phyloP scores from a whole-genome alignment of 2,329 filamentous ascomycete species.

The Corynespora cassiicola region DNA sequence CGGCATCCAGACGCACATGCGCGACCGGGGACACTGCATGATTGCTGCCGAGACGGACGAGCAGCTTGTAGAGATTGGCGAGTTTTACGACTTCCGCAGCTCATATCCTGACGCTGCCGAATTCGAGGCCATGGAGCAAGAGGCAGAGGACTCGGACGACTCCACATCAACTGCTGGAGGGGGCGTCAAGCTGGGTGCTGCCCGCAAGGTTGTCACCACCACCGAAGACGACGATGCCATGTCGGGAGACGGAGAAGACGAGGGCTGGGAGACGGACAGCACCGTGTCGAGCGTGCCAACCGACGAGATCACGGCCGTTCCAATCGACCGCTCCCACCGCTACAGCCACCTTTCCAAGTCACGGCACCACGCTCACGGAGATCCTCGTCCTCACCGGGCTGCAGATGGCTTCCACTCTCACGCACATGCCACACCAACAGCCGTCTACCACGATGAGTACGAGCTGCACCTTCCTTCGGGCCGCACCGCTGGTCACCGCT shows the following conservation, averaged over 20 bases:
- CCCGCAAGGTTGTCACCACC: slow-evolving; percentile 56
- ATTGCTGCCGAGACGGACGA: slow-evolving; percentile 89
- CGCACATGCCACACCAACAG: slow-evolving; percentile 73
- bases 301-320: slow-evolving; percentile 80
- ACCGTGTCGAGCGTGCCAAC: slow-evolving; percentile 86
- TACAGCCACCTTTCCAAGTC: slow-evolving; percentile 76
- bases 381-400: slow-evolving; percentile 75
- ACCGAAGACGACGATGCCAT: slow-evolving; percentile 43
- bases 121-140: slow-evolving; percentile 58
- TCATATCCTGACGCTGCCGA: slow-evolving; percentile 86
- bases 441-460: slow-evolving; percentile 89
- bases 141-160: slow-evolving; percentile 54
- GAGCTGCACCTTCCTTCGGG: slow-evolving; percentile 93
- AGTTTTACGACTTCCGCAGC: slow-evolving; percentile 96
- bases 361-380: slow-evolving; percentile 75
- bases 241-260: slow-evolving; percentile 69
- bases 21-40: slow-evolving; percentile 95
- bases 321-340: slow-evolving; percentile 75
- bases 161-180: slow-evolving; percentile 52
- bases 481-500: slow-evolving; percentile 87
- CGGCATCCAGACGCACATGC: slow-evolving; percentile 95
- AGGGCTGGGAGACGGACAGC: slow-evolving; percentile 95
- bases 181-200: slow-evolving; percentile 74
- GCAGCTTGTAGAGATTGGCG: slow-evolving; percentile 91
- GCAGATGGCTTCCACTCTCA: slow-evolving; percentile 83